Conservation (phyloP, 2,329 filamentous ascomycete species). For the Aspergillus sergii region DNA sequence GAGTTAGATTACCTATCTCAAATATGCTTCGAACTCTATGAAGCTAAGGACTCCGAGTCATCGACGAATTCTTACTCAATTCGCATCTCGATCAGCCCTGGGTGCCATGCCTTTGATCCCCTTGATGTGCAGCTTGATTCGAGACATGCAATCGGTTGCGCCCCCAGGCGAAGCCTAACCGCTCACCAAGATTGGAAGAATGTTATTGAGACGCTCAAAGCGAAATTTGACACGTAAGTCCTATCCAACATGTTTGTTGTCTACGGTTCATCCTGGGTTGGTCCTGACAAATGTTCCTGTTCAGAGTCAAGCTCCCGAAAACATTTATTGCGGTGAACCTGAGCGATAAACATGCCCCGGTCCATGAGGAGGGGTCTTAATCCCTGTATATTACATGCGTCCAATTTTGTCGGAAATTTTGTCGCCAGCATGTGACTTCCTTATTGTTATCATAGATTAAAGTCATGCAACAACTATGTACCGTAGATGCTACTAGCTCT, state of each 20-base stretch:
- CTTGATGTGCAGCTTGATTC: constrained; percentile 95
- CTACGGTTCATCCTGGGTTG: background rate
- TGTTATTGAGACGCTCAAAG: constrained; percentile 91
- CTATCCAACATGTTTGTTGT: background rate
- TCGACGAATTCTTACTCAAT: constrained; percentile 92
- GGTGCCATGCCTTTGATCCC: constrained; percentile 94
- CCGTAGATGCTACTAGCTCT: no score
- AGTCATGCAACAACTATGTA: background rate
- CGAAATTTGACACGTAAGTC: constrained; percentile 89
- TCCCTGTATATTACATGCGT: background rate
- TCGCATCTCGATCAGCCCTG: constrained; percentile 91
- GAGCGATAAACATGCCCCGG: constrained; percentile 50
- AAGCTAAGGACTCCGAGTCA: constrained; percentile 79
- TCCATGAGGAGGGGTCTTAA: background rate
- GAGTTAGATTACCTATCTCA: constrained; percentile 97
- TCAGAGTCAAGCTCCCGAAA: constrained; percentile 54
- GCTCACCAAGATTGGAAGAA: constrained; percentile 93
- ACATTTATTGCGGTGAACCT: constrained; percentile 55
- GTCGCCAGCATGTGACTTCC: background rate
- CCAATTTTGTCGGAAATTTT: background rate
- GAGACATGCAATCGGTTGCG: constrained; percentile 93
- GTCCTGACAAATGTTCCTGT: constrained; percentile 14
- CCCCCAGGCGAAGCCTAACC: constrained; percentile 85
- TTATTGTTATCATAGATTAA: background rate
- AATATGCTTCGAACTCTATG: constrained; percentile 97